phyloP scores from a whole-genome alignment of 352 stramenopile genomes.

The Phytopythium aichiense region DNA sequence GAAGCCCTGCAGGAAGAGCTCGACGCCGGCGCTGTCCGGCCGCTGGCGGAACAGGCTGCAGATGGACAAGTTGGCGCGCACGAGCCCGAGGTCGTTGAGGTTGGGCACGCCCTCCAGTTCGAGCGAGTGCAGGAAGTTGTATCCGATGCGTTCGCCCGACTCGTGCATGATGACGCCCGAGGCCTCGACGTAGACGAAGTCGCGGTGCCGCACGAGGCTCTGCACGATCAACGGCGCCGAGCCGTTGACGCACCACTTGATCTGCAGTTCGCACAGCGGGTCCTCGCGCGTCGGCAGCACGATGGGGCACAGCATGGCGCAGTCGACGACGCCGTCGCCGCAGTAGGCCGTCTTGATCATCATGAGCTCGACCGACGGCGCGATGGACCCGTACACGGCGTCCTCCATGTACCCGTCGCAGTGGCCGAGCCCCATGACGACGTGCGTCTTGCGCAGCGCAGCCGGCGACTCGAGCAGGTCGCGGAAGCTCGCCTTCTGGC shows the following conservation, averaged over 20 bases:
- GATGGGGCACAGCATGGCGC: constrained; percentile 32
- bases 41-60: constrained; percentile 43
- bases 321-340: constrained; percentile 42
- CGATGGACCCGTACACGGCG: constrained; percentile 48
- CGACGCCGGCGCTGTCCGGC: constrained; percentile 26
- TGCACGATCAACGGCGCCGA: constrained; percentile 29
- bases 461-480: constrained; percentile 17
- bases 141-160: constrained; percentile 39
- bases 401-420: constrained; percentile 41
- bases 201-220: constrained; percentile 39
- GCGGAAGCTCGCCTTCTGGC: constrained; percentile 23
- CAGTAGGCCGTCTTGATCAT: constrained; percentile 49
- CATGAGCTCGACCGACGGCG: constrained; percentile 40
- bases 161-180: constrained; percentile 28
- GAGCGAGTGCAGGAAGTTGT: constrained; percentile 49
- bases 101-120: constrained; percentile 33
- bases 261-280: constrained; percentile 30
- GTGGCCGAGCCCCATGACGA: constrained; percentile 28
- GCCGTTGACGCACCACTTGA: constrained; percentile 52
- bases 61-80: constrained; percentile 43
- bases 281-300: constrained; percentile 21
- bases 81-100: constrained; percentile 21
- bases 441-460: constrained; percentile 21
- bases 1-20: constrained; percentile 32
- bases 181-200: constrained; percentile 49